Conservation (phyloP, 1,284 basidiomycete genomes). For the Ceratobasidium sp. region DNA sequence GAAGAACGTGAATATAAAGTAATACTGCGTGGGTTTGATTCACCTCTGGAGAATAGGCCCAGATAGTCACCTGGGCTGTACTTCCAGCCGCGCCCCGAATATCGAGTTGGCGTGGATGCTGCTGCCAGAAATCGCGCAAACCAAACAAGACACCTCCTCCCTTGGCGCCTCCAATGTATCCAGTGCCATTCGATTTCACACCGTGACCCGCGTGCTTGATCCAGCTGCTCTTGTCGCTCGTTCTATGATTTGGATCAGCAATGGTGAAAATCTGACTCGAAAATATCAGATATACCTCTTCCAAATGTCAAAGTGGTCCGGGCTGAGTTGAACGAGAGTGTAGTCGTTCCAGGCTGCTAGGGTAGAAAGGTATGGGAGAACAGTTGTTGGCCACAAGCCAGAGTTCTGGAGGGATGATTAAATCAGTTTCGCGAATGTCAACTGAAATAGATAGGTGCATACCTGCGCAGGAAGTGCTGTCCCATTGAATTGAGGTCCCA, state of each 20-base stretch:
- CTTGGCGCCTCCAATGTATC: conserved; percentile 61
- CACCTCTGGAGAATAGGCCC: conserved; percentile 57
- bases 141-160: conserved; percentile 60
- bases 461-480: conserved; percentile 55
- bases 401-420: conserved; percentile 7
- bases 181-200: conserved; percentile 58
- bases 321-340: conserved; percentile 30
- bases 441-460: not conserved
- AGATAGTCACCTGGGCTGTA: conserved; percentile 58
- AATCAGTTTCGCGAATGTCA: not conserved
- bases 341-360: conserved; percentile 38
- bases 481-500: conserved; percentile 61
- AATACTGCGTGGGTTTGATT: not conserved
- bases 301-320: conserved; percentile 44
- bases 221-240: conserved; percentile 55
- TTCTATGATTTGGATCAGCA: conserved; percentile 50
- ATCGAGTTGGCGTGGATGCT: conserved; percentile 59
- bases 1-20: not conserved
- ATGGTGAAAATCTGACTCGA: not conserved
- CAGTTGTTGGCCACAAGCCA: conserved; percentile 32
- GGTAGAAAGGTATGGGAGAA: conserved; percentile 13
- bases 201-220: conserved; percentile 59
- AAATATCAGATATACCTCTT: conserved; percentile 9
- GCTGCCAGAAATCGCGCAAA: conserved; percentile 62
- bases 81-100: conserved; percentile 58